These are phyloP conservation scores for Colletotrichum ledebouriae DNA, from an alignment of 2,329 filamentous ascomycete species.

Conservation along the genomic window DNA sequence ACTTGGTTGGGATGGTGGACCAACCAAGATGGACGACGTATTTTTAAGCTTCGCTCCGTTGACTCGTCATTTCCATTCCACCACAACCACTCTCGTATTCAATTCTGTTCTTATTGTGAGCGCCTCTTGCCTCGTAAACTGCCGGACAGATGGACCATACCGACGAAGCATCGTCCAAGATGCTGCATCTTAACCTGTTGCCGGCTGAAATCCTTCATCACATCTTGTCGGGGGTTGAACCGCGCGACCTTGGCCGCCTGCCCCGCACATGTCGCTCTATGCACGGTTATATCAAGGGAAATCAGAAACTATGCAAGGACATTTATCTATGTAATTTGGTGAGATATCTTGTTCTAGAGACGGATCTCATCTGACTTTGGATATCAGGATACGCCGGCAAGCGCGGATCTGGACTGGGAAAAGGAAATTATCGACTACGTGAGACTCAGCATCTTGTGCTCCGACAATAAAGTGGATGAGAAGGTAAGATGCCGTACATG, in stretches of 20 bases:
- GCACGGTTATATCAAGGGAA: constrained; percentile 67
- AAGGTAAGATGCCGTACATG: constrained; percentile 54
- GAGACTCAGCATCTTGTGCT: constrained; percentile 60
- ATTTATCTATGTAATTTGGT: constrained; percentile 73
- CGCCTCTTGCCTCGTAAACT: background rate
- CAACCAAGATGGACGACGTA: constrained; percentile 32
- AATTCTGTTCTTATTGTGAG: background rate
- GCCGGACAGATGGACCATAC: constrained; percentile 16
- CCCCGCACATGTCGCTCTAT: constrained; percentile 66
- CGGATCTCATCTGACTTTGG: constrained; percentile 16
- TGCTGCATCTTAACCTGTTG: constrained; percentile 50
- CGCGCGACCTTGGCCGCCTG: constrained; percentile 67
- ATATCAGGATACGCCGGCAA: constrained; percentile 51
- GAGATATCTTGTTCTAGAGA: constrained; percentile 43
- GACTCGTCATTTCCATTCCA: constrained; percentile 1
- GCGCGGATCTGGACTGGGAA: constrained; percentile 57
- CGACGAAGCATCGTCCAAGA: constrained; percentile 8
- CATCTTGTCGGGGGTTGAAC: constrained; percentile 69
- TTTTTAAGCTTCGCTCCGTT: constrained; percentile 34
- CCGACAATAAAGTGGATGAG: constrained; percentile 47
- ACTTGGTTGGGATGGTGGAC: constrained; percentile 2
- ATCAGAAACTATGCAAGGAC: constrained; percentile 71
- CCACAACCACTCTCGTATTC: background rate
- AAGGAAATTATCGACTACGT: constrained; percentile 59
- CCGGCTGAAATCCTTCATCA: constrained; percentile 74